These are phyloP conservation scores for Elongisporangium undulatum DNA, from an alignment of 352 stramenopile genomes.

Conservation along the genomic window DNA sequence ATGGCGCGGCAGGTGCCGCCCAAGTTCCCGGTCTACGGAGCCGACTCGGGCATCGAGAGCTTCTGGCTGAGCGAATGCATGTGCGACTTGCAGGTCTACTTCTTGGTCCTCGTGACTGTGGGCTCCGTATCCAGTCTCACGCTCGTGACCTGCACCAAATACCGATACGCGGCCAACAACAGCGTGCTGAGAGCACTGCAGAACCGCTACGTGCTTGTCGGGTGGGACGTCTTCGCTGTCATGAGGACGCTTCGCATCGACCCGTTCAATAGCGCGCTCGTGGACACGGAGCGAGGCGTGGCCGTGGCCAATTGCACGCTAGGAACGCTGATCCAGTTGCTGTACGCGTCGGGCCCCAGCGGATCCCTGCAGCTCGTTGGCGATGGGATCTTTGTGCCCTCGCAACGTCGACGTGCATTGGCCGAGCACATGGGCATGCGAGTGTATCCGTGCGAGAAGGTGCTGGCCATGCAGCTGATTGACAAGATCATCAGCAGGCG, in stretches of 20 bases:
- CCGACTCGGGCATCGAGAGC: constrained; percentile 20
- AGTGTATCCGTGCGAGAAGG: neutral
- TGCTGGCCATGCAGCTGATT: neutral
- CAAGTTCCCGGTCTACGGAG: constrained; percentile 35
- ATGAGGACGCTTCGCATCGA: constrained; percentile 42
- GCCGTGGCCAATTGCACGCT: constrained; percentile 27
- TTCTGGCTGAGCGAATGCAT: constrained; percentile 61
- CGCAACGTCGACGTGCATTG: neutral
- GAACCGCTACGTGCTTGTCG: constrained; percentile 37
- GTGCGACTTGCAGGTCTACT: constrained; percentile 25
- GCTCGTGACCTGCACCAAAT: constrained; percentile 26
- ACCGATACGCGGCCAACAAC: constrained; percentile 37
- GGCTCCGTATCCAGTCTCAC: constrained; percentile 21
- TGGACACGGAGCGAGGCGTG: constrained; percentile 11
- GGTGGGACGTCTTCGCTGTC: constrained; percentile 37
- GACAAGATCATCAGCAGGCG: neutral
- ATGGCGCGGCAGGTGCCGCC: constrained; percentile 25
- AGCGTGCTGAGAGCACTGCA: constrained; percentile 39
- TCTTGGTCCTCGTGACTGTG: constrained; percentile 11
- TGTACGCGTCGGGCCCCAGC: constrained; percentile 49
- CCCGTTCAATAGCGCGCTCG: constrained; percentile 11
- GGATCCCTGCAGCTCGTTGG: constrained; percentile 31
- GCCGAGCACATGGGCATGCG: neutral
- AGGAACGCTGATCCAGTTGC: constrained; percentile 35
- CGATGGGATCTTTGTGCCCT: constrained; percentile 9